phyloP scores from a whole-genome alignment of 2,329 filamentous ascomycete species.

The Neonectria punicea region DNA sequence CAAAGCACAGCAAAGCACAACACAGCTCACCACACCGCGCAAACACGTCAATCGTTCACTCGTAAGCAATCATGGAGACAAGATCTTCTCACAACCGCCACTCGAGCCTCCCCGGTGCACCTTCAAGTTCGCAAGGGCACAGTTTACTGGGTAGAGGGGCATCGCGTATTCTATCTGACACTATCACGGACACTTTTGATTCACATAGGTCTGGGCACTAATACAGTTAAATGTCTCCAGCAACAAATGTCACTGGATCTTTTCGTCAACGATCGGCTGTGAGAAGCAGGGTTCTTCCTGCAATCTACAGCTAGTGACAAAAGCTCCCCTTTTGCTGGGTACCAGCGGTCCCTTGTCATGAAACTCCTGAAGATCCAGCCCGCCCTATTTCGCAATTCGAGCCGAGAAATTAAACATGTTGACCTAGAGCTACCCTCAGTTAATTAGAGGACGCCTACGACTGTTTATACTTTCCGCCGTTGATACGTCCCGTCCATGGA shows the following conservation, averaged over 20 bases:
- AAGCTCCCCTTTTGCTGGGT: neutral
- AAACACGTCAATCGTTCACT: neutral
- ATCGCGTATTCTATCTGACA: neutral
- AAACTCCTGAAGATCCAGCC: neutral
- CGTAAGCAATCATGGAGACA: neutral
- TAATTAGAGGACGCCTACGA: neutral
- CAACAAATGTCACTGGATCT: neutral
- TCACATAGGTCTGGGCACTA: neutral
- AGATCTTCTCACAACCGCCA: neutral
- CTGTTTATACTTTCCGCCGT: constrained; percentile 13
- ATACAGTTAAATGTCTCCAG: neutral
- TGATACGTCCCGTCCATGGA: neutral
- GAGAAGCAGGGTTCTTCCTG: constrained; percentile 8
- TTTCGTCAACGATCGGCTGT: constrained; percentile 12
- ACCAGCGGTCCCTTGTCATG: neutral
- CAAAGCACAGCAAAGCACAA: neutral
- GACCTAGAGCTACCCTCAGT: neutral
- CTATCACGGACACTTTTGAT: neutral
- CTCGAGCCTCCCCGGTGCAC: neutral
- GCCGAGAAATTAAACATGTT: constrained; percentile 5
- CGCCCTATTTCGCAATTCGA: constrained; percentile 4
- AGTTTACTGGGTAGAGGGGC: neutral
- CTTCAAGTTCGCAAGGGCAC: too few relatives aligned
- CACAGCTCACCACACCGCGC: neutral
- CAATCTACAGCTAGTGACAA: constrained; percentile 4